These are phyloP conservation scores for Purshia tridentata DNA, from an alignment of 306 rosid species.

Conservation along the genomic window DNA sequence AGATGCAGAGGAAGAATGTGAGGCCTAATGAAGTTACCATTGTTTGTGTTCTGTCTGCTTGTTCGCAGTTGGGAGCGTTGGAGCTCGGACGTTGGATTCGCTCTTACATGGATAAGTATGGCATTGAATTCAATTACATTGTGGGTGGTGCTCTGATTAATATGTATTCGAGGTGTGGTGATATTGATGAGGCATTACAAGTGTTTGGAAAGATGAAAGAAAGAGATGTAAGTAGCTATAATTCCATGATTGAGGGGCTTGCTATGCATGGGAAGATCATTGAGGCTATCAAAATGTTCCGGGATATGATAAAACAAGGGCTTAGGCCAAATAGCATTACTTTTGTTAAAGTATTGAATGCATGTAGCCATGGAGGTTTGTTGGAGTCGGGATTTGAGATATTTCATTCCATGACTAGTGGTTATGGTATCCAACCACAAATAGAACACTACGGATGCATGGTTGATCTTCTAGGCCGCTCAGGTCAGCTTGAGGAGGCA, in stretches of 20 bases:
- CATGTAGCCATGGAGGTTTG: conserved; percentile 56
- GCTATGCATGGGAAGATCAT: conserved; percentile 51
- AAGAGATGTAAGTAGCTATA: conserved; percentile 42
- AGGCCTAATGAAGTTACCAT: conserved; percentile 26
- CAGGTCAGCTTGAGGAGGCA: conserved; percentile 47
- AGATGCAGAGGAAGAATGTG: conserved; percentile 25
- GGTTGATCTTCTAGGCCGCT: conserved; percentile 51
- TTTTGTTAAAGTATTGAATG: conserved; percentile 43
- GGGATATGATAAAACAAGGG: conserved; percentile 29
- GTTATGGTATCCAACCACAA: conserved; percentile 38
- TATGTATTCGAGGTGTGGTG: conserved; percentile 49
- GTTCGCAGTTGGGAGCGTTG: conserved; percentile 46
- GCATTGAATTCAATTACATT: conserved; percentile 34
- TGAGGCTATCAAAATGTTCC: conserved; percentile 35
- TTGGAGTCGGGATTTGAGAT: conserved; percentile 45
- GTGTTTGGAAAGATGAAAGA: conserved; percentile 34
- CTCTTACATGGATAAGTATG: conserved; percentile 15
- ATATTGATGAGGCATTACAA: conserved; percentile 30
- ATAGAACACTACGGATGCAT: conserved; percentile 54
- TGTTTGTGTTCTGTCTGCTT: conserved; percentile 33
- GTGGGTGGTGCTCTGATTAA: conserved; percentile 42
- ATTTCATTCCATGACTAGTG: conserved; percentile 38
- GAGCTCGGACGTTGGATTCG: conserved; percentile 38
- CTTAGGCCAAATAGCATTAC: conserved; percentile 39
- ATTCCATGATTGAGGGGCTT: conserved; percentile 46